Evolutionary conservation across 164 flowering plant genomes (phyloP).

Genomic region (Warburgia ugandensis): DNA sequence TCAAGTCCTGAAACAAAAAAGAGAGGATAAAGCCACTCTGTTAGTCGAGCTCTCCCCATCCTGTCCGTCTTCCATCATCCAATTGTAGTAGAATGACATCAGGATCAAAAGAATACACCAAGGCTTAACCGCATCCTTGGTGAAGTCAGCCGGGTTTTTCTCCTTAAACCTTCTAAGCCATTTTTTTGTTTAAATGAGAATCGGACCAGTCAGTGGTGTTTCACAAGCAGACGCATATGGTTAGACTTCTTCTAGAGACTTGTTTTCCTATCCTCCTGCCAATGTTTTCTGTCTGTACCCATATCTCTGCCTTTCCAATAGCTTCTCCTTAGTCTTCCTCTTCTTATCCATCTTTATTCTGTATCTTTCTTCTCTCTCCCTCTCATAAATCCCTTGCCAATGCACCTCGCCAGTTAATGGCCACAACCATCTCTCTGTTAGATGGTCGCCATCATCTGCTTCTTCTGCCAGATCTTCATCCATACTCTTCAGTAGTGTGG

Average conservation of each 20-base stretch:
- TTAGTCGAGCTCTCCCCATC: too few species aligned
- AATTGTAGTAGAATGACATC: too few species aligned
- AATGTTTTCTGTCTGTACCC: conserved; percentile 85
- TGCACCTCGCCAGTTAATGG: conserved; percentile 91
- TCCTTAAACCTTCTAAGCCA: too few species aligned
- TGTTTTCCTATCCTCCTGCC: conserved; percentile 23
- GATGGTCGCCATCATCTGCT: conserved; percentile 70
- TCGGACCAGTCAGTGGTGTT: not conserved
- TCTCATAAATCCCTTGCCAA: conserved; percentile 89
- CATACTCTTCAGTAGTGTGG: conserved; percentile 77
- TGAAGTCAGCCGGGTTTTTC: too few species aligned
- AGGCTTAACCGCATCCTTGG: too few species aligned
- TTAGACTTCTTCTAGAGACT: not conserved
- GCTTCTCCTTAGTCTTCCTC: conserved; percentile 59
- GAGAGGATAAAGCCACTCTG: too few species aligned
- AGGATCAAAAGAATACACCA: too few species aligned
- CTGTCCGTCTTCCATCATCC: too few species aligned
- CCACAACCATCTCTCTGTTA: conserved; percentile 73
- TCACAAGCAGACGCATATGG: not conserved
- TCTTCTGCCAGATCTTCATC: conserved; percentile 97
- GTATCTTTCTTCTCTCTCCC: conserved; percentile 86
- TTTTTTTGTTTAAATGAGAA: too few species aligned
- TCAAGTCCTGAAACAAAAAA: too few species aligned
- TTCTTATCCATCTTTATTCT: conserved; percentile 91
- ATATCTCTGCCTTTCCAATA: conserved; percentile 52